Percentiles rank a stretch among this genome's conserved stretches.
These are phyloP conservation scores for Phytophthora cactorum DNA, from an alignment of 352 stramenopile species.

Conservation along the genomic window DNA sequence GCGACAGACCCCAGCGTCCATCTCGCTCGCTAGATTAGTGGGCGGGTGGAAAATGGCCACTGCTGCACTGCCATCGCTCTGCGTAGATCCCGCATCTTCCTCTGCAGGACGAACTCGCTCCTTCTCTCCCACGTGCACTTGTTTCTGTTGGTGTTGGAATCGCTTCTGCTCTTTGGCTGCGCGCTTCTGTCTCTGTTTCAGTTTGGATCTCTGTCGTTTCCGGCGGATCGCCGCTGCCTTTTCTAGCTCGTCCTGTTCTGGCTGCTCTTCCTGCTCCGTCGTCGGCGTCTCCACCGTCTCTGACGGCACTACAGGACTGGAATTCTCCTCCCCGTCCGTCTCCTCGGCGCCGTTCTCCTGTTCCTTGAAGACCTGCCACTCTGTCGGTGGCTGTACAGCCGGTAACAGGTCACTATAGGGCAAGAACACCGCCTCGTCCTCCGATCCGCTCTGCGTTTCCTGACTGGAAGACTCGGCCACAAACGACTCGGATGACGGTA, in stretches of 20 bases:
- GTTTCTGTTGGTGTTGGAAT: constrained; percentile 23
- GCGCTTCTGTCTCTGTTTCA: constrained; percentile 33
- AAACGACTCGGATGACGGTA: constrained; percentile 19
- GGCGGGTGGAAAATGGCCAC: constrained; percentile 53
- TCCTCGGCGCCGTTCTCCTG: constrained; percentile 17
- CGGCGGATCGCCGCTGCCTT: constrained; percentile 12
- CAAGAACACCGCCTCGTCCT: constrained; percentile 53
- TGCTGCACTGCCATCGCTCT: constrained; percentile 18
- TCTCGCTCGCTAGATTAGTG: constrained; percentile 42
- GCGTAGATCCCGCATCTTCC: constrained; percentile 10
- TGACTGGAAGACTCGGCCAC: constrained; percentile 62
- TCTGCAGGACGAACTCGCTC: constrained; percentile 12
- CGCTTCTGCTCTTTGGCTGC: constrained; percentile 28
- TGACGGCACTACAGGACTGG: constrained; percentile 22
- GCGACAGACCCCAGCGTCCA: constrained; percentile 58
- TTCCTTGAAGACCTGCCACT: constrained; percentile 19
- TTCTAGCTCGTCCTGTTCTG: constrained; percentile 21
- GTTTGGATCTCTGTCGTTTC: constrained; percentile 40
- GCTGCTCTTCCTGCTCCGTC: not conserved
- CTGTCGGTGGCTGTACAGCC: constrained; percentile 15
- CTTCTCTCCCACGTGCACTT: constrained; percentile 1
- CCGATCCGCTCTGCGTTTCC: constrained; percentile 74
- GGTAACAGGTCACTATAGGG: constrained; percentile 34
- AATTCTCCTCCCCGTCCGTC: constrained; percentile 14
- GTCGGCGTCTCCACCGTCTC: constrained; percentile 10